A percentile compares a stretch with the other conserved stretches of the same genome.
These are phyloP conservation scores for Fusarium dimerum DNA, from an alignment of 2,329 filamentous ascomycete genomes.

Conservation along the genomic window DNA sequence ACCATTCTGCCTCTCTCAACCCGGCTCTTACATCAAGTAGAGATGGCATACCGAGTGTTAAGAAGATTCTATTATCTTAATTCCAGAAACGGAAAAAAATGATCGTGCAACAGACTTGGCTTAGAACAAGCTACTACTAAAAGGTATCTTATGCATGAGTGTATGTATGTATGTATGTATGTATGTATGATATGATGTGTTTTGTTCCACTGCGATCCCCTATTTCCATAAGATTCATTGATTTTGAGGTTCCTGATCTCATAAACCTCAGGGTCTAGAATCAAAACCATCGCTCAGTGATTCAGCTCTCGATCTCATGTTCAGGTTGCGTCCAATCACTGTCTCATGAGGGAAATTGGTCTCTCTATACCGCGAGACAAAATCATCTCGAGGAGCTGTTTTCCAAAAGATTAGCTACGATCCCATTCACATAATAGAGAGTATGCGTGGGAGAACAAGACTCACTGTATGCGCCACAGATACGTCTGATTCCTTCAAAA, in stretches of 20 bases:
- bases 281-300: conserved; percentile 1
- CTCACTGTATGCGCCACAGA: conserved; percentile 90
- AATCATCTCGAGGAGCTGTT: conserved; percentile 78
- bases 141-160: too few relatives aligned
- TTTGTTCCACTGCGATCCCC: too few relatives aligned
- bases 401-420: conserved; percentile 4
- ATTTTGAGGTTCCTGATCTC: too few relatives aligned
- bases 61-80: too few relatives aligned
- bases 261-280: not conserved
- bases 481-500: conserved; percentile 81
- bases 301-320: conserved; percentile 22
- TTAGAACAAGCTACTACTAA: too few relatives aligned
- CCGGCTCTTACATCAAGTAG: not conserved
- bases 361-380: conserved; percentile 72
- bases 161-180: too few relatives aligned
- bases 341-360: conserved; percentile 61
- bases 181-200: too few relatives aligned
- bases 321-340: conserved; percentile 41
- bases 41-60: too few relatives aligned
- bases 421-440: not conserved
- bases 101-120: too few relatives aligned
- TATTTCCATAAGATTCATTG: too few relatives aligned
- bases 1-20: not conserved
- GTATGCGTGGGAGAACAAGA: conserved; percentile 24
- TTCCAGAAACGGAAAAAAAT: too few relatives aligned